Evolutionary conservation across 2,329 filamentous ascomycete species (phyloP).

Genomic region (Exserohilum rostratum): DNA sequence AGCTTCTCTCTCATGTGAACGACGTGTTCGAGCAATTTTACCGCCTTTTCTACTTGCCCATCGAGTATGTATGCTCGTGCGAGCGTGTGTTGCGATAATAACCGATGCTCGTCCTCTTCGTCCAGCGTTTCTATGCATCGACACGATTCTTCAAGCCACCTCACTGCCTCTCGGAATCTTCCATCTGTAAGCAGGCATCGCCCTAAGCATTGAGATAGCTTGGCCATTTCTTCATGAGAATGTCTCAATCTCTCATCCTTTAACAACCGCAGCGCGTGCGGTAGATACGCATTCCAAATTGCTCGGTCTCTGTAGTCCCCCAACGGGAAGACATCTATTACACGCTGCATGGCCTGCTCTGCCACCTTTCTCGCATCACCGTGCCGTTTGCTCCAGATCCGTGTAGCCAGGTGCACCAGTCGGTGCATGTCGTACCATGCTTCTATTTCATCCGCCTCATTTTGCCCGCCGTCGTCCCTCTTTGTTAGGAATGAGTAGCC

Average conservation of each 20-base stretch:
- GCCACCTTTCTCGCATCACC: not conserved
- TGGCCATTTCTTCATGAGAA: too few species aligned
- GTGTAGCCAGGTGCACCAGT: not conserved
- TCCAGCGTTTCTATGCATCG: not conserved
- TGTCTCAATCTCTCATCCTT: not conserved
- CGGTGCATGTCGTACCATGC: not conserved
- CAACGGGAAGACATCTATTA: not conserved
- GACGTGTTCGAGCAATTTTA: too few species aligned
- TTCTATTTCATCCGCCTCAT: not conserved
- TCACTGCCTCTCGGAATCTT: not conserved
- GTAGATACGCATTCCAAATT: not conserved
- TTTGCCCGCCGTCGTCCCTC: constrained; percentile 6
- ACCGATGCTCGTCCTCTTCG: not conserved
- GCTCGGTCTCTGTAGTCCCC: too few species aligned
- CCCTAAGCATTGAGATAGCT: not conserved
- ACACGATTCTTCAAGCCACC: not conserved
- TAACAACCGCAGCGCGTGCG: not conserved
- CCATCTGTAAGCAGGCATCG: not conserved
- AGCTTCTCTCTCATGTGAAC: too few species aligned
- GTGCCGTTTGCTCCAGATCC: not conserved
- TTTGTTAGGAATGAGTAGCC: constrained; percentile 29
- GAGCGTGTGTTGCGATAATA: not conserved
- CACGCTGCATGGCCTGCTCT: not conserved
- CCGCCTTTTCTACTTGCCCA: too few species aligned
- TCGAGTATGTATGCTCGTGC: not conserved